These are phyloP conservation scores for Cryptosporidium baileyi DNA, from an alignment of 169 alveolate genomes.

Conservation along the genomic window DNA sequence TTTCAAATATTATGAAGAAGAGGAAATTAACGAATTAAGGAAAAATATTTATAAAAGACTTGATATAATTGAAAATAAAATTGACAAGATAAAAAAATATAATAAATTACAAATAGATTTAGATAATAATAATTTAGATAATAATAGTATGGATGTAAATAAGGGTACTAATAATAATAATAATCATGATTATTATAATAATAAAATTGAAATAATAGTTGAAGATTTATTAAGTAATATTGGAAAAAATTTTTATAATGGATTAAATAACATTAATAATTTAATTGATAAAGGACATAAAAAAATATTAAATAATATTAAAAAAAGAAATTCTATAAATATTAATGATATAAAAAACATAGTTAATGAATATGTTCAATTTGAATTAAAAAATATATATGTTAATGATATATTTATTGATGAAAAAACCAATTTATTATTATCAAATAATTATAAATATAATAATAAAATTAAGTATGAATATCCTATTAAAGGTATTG, in stretches of 20 bases:
- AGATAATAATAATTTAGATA: neutral
- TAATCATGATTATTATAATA: no score
- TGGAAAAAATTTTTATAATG: conserved; percentile 23
- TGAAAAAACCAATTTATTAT: neutral
- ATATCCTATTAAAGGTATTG: conserved; percentile 48
- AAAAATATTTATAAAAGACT: neutral
- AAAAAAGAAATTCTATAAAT: neutral
- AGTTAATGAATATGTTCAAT: neutral
- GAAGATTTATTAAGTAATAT: conserved; percentile 27
- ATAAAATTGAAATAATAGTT: neutral
- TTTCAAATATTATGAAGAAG: neutral
- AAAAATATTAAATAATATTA: neutral
- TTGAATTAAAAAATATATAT: neutral
- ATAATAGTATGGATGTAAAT: neutral
- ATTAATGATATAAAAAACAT: neutral
- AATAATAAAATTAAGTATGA: neutral
- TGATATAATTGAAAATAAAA: neutral
- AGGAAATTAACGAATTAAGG: conserved; percentile 28
- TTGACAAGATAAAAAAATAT: neutral
- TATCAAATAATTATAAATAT: no score
- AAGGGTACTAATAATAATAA: no score
- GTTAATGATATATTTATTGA: neutral
- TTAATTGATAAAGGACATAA: conserved; percentile 4
- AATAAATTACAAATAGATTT: no score
- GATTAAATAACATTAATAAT: neutral